Base-by-base conservation (phyloP, 2,329 filamentous ascomycete genomes). In the Lecanicillium sp. region DNA sequence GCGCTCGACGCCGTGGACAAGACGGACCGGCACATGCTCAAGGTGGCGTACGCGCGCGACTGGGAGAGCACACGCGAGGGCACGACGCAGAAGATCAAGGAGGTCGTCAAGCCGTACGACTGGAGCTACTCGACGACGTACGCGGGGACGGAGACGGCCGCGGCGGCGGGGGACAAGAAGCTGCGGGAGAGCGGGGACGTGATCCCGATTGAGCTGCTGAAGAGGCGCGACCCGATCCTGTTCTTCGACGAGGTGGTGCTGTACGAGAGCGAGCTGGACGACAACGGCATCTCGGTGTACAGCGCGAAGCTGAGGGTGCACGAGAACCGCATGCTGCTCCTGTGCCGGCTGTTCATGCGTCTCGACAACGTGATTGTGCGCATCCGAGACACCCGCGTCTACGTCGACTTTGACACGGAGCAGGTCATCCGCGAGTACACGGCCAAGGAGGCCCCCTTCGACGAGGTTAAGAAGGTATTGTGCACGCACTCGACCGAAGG, bases 111-210 rank as follows among this genome's bases (percentile, higher is more conserved):
- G 70, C 90, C 91, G 3, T 98, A 94, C 64, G 93, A 98, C 70
- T 98, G 93, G 93, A 95, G 89, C 53, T 98, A 97, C 69, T 93
- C 83, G 55, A 95, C 91, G 29, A 78, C 84, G 56, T 98, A 95
- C 67, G 78, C 77, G 49, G 93, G 93, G 43, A 88, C 85, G 51
- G 44, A 59, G 50, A 50, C 64, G n/a, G 48, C 49, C 8, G 55
- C 35, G 10, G 39, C 29, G 5, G 29, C 42, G 33, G 49, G 44
- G n/a, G 60, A 59, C 50, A 36, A 24, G 20, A 3, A 50, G 40
- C 59, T 67, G 26, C 30, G 44, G 11, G 61, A 64, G 4, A 64
- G 66, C 5, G 56, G 61, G 4, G 63, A 65, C 46, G 58, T 75
- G 48, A 93, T 98, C 53, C 90, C 93, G 4, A 77, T 95, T 49